A percentile compares a stretch with the other conserved stretches of the same genome.
These are phyloP conservation scores for Aspergillus neoniger DNA, from an alignment of 2,329 filamentous ascomycete genomes.

Conservation along the genomic window DNA sequence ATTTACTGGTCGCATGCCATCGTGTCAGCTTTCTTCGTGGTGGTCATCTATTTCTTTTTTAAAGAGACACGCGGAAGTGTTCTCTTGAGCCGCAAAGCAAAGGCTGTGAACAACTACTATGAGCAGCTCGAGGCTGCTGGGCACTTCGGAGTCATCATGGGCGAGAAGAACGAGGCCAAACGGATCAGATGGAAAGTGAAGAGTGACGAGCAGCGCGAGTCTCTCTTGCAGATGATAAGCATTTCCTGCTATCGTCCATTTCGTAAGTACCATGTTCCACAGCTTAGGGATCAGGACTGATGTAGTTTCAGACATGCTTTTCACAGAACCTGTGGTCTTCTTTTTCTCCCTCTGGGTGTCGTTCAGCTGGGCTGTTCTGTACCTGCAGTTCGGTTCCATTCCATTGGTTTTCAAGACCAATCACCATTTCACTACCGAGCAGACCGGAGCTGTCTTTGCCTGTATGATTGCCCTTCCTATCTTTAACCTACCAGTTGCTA, in stretches of 20 bases:
- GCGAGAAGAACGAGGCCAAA: conserved; percentile 36
- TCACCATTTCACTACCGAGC: conserved; percentile 67
- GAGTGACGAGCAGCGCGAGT: conserved; percentile 73
- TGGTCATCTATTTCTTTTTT: conserved; percentile 69
- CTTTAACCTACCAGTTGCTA: not conserved
- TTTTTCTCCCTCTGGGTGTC: conserved; percentile 86
- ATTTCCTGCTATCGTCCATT: conserved; percentile 79
- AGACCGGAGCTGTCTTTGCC: conserved; percentile 71
- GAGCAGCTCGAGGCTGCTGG: conserved; percentile 69
- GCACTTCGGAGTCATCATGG: conserved; percentile 56
- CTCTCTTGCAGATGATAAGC: conserved; percentile 67
- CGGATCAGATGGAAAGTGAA: conserved; percentile 79
- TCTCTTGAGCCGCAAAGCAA: conserved; percentile 73
- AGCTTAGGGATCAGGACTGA: too few species aligned
- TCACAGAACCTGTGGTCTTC: conserved; percentile 64
- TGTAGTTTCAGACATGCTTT: conserved; percentile 50
- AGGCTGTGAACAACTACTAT: conserved; percentile 75
- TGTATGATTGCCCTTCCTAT: conserved; percentile 28
- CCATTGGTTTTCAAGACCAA: conserved; percentile 72
- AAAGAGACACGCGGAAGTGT: conserved; percentile 82
- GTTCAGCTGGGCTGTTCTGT: conserved; percentile 87
- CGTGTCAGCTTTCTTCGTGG: conserved; percentile 62
- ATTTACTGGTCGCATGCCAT: conserved; percentile 86
- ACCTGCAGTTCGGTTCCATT: conserved; percentile 78
- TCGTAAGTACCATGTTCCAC: conserved; percentile 42